Evolutionary conservation across 2,329 filamentous ascomycete genomes (phyloP).

Genomic region (Didymella arachidicola): DNA sequence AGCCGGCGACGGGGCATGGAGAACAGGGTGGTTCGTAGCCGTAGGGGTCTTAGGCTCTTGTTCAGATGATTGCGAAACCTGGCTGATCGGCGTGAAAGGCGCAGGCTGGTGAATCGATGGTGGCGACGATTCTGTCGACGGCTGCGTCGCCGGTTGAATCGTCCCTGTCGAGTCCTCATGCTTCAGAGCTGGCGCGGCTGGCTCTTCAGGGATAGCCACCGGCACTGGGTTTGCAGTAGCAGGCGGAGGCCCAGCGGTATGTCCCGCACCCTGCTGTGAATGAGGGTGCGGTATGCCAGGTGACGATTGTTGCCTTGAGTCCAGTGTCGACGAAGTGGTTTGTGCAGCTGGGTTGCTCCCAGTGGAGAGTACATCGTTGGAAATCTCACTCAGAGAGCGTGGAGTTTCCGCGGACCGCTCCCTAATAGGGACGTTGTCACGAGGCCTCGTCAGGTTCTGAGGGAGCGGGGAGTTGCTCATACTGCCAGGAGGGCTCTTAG

Average conservation of each 20-base stretch:
- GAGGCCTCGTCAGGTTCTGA: constrained; percentile 32
- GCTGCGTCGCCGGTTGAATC: constrained; percentile 9
- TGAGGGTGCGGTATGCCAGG: background rate
- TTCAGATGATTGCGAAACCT: constrained; percentile 5
- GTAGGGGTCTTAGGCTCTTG: constrained; percentile 11
- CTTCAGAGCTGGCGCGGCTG: constrained; percentile 7
- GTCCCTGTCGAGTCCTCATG: constrained; percentile 14
- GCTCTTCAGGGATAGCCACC: constrained; percentile 14
- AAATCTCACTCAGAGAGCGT: constrained; percentile 27
- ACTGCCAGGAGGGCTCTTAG: constrained; percentile 59
- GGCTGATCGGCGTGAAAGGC: constrained; percentile 8
- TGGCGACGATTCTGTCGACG: constrained; percentile 2
- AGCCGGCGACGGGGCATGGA: constrained; percentile 19
- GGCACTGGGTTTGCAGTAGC: constrained; percentile 16
- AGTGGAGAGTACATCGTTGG: constrained; percentile 34
- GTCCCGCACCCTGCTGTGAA: constrained; percentile 1
- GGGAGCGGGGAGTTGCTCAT: constrained; percentile 31
- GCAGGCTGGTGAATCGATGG: constrained; percentile 14
- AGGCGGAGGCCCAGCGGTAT: constrained; percentile 9
- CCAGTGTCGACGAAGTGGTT: background rate
- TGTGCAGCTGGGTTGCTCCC: constrained; percentile 24
- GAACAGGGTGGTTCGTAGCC: constrained; percentile 7
- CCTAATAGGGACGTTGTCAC: constrained; percentile 25
- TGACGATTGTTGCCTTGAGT: constrained; percentile 12
- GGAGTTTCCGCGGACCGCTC: constrained; percentile 43